Percentiles rank a stretch among this genome's conserved stretches.
phyloP scores from a whole-genome alignment of 139 green algal species.

The Chlamydomonas eustigma region DNA sequence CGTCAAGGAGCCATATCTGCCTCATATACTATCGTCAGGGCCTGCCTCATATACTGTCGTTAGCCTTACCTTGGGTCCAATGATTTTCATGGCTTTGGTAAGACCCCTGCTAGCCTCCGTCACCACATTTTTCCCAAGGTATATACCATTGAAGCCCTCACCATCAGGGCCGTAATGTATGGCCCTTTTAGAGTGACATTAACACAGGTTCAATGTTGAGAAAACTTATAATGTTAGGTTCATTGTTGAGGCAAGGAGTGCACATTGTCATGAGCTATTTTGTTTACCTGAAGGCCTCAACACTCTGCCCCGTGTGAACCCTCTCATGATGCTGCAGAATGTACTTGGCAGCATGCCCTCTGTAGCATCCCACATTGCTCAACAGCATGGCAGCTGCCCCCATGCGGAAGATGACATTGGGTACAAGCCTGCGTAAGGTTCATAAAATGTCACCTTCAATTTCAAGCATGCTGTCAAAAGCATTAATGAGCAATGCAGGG shows the following conservation, averaged over 20 bases:
- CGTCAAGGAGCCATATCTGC: no score
- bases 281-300: conserved; percentile 37
- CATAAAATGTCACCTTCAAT: no score
- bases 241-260: neutral
- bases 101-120: conserved; percentile 40
- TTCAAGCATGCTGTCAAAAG: no score
- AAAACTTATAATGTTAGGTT: neutral
- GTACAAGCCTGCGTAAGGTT: conserved; percentile 35
- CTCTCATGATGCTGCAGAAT: conserved; percentile 36
- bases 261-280: neutral
- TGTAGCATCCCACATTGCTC: neutral
- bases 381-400: conserved; percentile 13
- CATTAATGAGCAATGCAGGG: no score
- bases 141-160: conserved; percentile 13
- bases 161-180: conserved; percentile 22
- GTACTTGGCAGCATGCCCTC: conserved; percentile 40
- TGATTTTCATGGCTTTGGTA: conserved; percentile 31
- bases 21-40: no score
- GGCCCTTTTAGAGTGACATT: neutral
- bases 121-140: conserved; percentile 40
- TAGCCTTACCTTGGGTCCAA: conserved; percentile 21
- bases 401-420: conserved; percentile 63
- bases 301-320: conserved; percentile 41
- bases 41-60: no score
- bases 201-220: neutral